Percentiles rank a stretch among this genome's conserved stretches.
These are phyloP conservation scores for Bacidia gigantensis DNA, from an alignment of 495 filamentous ascomycete species.

Conservation along the genomic window DNA sequence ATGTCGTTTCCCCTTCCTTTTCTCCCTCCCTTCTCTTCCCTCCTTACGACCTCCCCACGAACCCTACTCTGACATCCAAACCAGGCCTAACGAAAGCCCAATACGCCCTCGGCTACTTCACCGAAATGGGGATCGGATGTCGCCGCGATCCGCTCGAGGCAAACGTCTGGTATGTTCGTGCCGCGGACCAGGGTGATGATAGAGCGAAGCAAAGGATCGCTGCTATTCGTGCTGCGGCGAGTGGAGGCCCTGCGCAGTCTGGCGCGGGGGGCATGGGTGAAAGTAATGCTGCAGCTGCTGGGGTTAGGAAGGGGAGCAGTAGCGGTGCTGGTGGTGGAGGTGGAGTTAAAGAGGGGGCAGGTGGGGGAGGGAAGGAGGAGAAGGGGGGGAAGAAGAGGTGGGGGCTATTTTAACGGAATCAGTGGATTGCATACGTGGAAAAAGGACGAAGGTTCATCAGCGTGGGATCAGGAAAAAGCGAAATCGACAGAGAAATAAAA, in stretches of 20 bases:
- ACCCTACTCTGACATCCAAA: constrained; percentile 6
- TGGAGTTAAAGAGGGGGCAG: not conserved
- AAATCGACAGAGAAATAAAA: too few relatives aligned
- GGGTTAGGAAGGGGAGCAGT: constrained; percentile 1
- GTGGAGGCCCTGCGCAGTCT: constrained; percentile 45
- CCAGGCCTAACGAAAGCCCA: constrained; percentile 81
- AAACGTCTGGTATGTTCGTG: constrained; percentile 96
- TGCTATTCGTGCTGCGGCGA: constrained; percentile 72
- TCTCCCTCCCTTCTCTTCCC: not conserved
- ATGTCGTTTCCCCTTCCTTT: not conserved
- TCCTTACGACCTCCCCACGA: not conserved
- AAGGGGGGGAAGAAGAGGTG: constrained; percentile 11
- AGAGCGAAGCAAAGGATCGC: constrained; percentile 74
- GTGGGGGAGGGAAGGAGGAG: not conserved
- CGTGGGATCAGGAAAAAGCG: too few relatives aligned
- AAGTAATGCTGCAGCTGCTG: not conserved
- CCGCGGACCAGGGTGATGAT: constrained; percentile 83
- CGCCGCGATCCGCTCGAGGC: constrained; percentile 85
- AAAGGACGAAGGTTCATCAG: too few relatives aligned
- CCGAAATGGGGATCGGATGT: constrained; percentile 94
- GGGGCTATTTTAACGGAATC: constrained; percentile 12
- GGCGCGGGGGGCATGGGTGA: constrained; percentile 14
- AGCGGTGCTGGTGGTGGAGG: not conserved
- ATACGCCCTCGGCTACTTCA: constrained; percentile 94
- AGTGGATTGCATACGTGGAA: not conserved